Evolutionary conservation across 2,329 filamentous ascomycete genomes (phyloP), one percentile per base, ranked within the genome.

Genomic region (Gremmenia infestans): DNA sequence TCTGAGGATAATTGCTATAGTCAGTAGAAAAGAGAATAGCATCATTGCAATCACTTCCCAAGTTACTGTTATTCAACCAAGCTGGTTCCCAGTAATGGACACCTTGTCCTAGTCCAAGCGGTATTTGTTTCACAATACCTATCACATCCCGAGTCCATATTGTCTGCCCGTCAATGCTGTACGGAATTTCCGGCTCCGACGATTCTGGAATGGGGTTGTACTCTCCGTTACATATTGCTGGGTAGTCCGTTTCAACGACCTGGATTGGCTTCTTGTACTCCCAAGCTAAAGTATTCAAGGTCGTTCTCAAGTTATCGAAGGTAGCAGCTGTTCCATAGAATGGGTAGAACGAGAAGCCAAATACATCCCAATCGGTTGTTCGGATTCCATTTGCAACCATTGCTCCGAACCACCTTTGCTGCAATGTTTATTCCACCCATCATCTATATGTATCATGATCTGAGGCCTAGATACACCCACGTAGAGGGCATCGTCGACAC

Each of bases 401-500:
- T n/a, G 78, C 78, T 68, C 88, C 89, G 70, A 81, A 88, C 74
- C 78, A 85, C 7, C 65, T 58, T 58, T 85, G 73, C 67, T 89
- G 86, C 3, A 81, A 78, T 2, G 73, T 76, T 78, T 84, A 60
- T 87, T 79, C 85, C 86, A 91, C 12, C 87, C 86, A 67, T 88
- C 83, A 67, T 89, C 86, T 2, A 89, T 78, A 66, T 90, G 87
- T 43, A 90, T 81, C 82, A 90, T 83, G 66, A 89, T 86, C 67
- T 85, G 80, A 1, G 86, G 84, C 61, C 80, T 79, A 37, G 68
- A 70, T 9, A 63, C 60, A 5, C 71, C 72, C 0, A 23, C 61
- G 37, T 85, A 69, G 4, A 72, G 72, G 3, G 82, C 85, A 65
- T 87, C 84, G 62, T 84, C 85, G 61, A 90, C 77, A 1, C 82